Conservation (phyloP, 345 rosid species). For the Bretschneidera sinensis region DNA sequence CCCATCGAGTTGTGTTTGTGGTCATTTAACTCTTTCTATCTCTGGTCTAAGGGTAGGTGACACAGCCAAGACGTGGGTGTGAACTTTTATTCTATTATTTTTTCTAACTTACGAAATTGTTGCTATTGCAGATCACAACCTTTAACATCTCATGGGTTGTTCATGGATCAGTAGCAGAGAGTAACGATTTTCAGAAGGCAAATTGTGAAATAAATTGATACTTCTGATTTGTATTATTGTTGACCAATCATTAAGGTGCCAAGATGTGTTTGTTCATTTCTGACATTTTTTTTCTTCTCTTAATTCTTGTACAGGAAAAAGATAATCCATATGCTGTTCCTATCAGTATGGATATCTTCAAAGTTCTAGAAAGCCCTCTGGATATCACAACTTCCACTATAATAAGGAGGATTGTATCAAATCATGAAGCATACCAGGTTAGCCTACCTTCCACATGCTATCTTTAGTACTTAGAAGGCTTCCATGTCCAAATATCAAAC, state of each 20-base stretch:
- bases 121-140: conserved; percentile 55
- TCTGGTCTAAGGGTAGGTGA: too few species aligned
- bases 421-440: conserved; percentile 74
- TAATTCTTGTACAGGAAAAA: conserved; percentile 34
- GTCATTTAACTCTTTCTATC: too few species aligned
- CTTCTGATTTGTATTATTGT: neutral
- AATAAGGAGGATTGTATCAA: conserved; percentile 64
- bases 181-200: conserved; percentile 50
- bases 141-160: conserved; percentile 61
- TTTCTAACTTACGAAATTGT: conserved; percentile 5
- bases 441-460: conserved; percentile 3
- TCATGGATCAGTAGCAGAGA: conserved; percentile 71
- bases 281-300: neutral
- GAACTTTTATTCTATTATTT: too few species aligned
- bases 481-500: neutral
- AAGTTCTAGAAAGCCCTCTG: conserved; percentile 60
- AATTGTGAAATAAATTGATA: neutral
- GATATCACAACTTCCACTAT: conserved; percentile 71
- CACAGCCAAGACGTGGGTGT: too few species aligned
- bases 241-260: conserved; percentile 1
- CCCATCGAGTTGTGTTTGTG: neutral
- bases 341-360: conserved; percentile 59
- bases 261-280: neutral
- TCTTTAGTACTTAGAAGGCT: neutral
- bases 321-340: conserved; percentile 66